Evolutionary conservation across 2,329 filamentous ascomycete genomes (phyloP).

Genomic region (Ophiobolus disseminans): DNA sequence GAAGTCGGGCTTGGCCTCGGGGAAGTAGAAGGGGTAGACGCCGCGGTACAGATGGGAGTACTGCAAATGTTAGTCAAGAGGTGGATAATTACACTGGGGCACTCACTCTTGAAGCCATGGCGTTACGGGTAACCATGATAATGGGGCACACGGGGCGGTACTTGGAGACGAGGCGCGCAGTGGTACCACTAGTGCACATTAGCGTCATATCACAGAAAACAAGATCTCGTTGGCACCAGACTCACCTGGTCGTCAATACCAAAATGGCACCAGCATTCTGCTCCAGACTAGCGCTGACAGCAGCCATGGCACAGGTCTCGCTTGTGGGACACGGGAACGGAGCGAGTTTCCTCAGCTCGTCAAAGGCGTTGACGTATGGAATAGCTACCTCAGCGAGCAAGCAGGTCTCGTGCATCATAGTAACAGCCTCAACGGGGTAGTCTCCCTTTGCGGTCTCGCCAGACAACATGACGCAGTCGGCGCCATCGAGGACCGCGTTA

Average conservation of each 20-base stretch:
- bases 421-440: slow-evolving; percentile 91
- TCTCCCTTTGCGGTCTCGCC: slow-evolving; percentile 98
- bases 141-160: slow-evolving; percentile 99
- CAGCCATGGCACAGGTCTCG: slow-evolving; percentile 96
- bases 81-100: neutral
- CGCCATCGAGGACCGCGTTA: slow-evolving; percentile 96
- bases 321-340: slow-evolving; percentile 84
- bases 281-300: slow-evolving; percentile 93
- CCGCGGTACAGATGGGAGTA: slow-evolving; percentile 96
- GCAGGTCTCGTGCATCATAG: slow-evolving; percentile 98
- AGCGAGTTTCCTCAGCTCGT: slow-evolving; percentile 86
- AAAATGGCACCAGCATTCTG: slow-evolving; percentile 96
- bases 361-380: slow-evolving; percentile 94
- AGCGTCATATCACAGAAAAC: slow-evolving; percentile 16
- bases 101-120: slow-evolving; percentile 74
- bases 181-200: slow-evolving; percentile 71
- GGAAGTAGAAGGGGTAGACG: slow-evolving; percentile 96
- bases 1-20: slow-evolving; percentile 94
- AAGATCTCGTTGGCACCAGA: neutral
- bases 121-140: slow-evolving; percentile 96
- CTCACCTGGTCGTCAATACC: slow-evolving; percentile 86
- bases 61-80: slow-evolving; percentile 40
- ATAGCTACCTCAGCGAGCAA: slow-evolving; percentile 96
- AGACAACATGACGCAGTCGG: slow-evolving; percentile 99
- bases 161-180: slow-evolving; percentile 94